Evolutionary conservation across 2,329 filamentous ascomycete genomes (phyloP).

Genomic region (Thielaviopsis populi): DNA sequence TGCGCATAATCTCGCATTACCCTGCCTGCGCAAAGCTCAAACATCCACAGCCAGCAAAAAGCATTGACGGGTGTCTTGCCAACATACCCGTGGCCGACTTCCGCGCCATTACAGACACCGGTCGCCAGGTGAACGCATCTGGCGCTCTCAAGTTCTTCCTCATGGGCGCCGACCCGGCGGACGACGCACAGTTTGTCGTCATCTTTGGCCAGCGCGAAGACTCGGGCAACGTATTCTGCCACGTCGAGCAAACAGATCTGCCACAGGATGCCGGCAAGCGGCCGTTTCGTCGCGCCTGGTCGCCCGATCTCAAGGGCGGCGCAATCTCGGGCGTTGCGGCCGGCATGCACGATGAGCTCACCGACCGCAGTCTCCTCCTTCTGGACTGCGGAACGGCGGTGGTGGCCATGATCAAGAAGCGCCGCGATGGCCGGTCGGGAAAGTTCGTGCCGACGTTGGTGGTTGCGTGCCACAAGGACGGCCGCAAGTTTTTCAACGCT

Average conservation of each 20-base stretch:
- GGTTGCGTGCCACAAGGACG: slow-evolving; percentile 15
- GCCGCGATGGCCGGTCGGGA: slow-evolving; percentile 8
- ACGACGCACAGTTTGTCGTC: slow-evolving; percentile 15
- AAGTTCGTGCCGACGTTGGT: slow-evolving; percentile 11
- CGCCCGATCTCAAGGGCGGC: slow-evolving; percentile 6
- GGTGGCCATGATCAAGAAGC: slow-evolving; percentile 15
- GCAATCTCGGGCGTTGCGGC: background rate
- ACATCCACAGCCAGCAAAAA: slow-evolving; percentile 10
- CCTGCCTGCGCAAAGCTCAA: slow-evolving; percentile 11
- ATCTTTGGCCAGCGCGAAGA: slow-evolving; percentile 11
- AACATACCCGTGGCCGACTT: slow-evolving; percentile 10
- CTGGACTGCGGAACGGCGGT: slow-evolving; percentile 14
- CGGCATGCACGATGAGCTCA: background rate
- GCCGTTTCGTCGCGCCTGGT: slow-evolving; percentile 11
- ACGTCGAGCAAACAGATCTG: slow-evolving; percentile 13
- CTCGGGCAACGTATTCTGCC: slow-evolving; percentile 4
- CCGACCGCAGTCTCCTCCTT: slow-evolving; percentile 13
- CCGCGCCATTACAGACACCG: slow-evolving; percentile 5
- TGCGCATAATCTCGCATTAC: slow-evolving; percentile 17
- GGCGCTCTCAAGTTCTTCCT: slow-evolving; percentile 16
- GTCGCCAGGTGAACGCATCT: slow-evolving; percentile 4
- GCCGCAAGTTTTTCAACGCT: slow-evolving; percentile 14
- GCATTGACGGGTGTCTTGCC: slow-evolving; percentile 12
- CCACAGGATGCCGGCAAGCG: slow-evolving; percentile 3
- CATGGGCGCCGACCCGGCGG: slow-evolving; percentile 13